Conservation (phyloP, 192 early-diverging fungal genomes). For the Anaeromyces robustus region DNA sequence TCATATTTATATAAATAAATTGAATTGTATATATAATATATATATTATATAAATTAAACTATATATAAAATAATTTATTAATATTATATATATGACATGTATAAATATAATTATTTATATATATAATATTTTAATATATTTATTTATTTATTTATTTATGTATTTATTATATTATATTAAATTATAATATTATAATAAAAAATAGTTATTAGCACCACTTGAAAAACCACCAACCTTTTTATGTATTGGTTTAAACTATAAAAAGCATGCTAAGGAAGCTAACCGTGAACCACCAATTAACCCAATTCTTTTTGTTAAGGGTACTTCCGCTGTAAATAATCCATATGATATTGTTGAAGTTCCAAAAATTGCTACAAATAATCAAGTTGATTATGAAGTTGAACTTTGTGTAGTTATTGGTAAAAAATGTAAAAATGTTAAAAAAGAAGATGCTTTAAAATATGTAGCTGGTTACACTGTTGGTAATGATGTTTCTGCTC, state of each 20-base stretch:
- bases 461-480: constrained; percentile 40
- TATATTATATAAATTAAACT: too few relatives aligned
- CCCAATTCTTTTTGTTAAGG: constrained; percentile 45
- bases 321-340: constrained; percentile 17
- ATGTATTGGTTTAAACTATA: constrained; percentile 46
- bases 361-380: constrained; percentile 24
- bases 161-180: too few relatives aligned
- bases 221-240: constrained; percentile 12
- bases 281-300: constrained; percentile 20
- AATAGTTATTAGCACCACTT: constrained; percentile 28
- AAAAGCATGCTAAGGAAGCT: constrained; percentile 33
- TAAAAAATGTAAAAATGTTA: constrained; percentile 29
- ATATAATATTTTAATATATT: too few relatives aligned
- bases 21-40: too few relatives aligned
- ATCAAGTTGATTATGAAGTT: constrained; percentile 41
- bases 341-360: constrained; percentile 25
- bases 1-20: too few relatives aligned
- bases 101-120: too few relatives aligned
- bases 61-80: too few relatives aligned
- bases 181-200: neutral
- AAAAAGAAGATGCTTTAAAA: constrained; percentile 20
- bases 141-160: too few relatives aligned
- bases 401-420: constrained; percentile 47
- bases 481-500: constrained; percentile 40
- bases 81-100: too few relatives aligned